Percentiles rank a stretch among this genome's conserved stretches.
phyloP scores from a whole-genome alignment of 495 filamentous ascomycete species.

The Penicillium canescens region DNA sequence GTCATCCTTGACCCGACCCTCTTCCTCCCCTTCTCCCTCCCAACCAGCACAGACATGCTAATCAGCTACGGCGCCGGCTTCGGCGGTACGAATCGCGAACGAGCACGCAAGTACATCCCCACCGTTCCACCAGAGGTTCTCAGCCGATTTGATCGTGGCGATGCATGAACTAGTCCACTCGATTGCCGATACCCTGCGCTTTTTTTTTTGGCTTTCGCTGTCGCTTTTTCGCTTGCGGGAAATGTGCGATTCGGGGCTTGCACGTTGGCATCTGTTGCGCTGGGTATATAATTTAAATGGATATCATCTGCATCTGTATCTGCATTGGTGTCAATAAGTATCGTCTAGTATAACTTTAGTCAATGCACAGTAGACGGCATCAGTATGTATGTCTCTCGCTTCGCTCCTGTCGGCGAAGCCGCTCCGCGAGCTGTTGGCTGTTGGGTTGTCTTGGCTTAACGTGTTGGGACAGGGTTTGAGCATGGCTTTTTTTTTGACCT shows the following conservation, averaged over 20 bases:
- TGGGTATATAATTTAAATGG: slow-evolving; percentile 1
- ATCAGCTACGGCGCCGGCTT: slow-evolving; percentile 93
- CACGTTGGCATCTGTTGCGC: background rate
- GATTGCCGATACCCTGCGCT: background rate
- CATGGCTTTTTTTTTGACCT: too few species aligned
- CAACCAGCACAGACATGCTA: slow-evolving; percentile 96
- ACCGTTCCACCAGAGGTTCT: slow-evolving; percentile 93
- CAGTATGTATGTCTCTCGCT: too few species aligned
- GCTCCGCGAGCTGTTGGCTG: too few species aligned
- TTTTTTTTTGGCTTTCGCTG: background rate
- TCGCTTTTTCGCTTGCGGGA: background rate
- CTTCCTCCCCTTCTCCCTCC: slow-evolving; percentile 91
- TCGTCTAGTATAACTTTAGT: background rate
- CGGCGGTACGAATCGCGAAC: slow-evolving; percentile 86
- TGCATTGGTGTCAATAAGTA: background rate
- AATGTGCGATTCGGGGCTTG: background rate
- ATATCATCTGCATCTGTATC: slow-evolving; percentile 1
- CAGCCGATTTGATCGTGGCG: slow-evolving; percentile 74
- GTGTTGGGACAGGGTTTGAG: too few species aligned
- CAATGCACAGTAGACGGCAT: too few species aligned
- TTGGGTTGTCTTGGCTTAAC: too few species aligned
- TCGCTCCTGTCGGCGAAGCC: too few species aligned
- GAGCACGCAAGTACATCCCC: slow-evolving; percentile 94
- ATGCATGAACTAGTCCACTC: slow-evolving; percentile 7
- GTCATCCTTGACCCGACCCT: slow-evolving; percentile 84